Evolutionary conservation across 139 green algal species (phyloP).

Genomic region (Chlamydomonas sphaeroides): DNA sequence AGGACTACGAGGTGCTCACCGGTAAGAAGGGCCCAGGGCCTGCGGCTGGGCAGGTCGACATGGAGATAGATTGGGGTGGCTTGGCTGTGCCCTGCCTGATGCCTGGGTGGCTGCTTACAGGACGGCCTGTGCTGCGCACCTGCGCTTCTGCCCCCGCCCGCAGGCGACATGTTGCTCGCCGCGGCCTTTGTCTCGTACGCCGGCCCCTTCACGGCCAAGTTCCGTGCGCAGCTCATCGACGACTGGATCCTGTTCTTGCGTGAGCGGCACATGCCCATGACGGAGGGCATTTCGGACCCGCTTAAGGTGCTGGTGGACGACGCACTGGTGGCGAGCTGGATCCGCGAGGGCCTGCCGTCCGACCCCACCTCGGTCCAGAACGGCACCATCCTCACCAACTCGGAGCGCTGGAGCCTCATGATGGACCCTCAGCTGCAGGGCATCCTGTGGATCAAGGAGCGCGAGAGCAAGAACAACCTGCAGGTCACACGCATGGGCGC

Average conservation of each 20-base stretch:
- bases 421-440: slow-evolving; percentile 91
- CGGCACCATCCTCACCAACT: slow-evolving; percentile 84
- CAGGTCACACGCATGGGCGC: slow-evolving; percentile 82
- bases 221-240: slow-evolving; percentile 72
- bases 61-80: no score
- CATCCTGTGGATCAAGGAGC: slow-evolving; percentile 90
- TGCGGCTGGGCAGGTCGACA: no score
- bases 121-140: no score
- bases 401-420: slow-evolving; percentile 86
- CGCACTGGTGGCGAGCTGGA: slow-evolving; percentile 78
- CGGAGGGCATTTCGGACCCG: slow-evolving; percentile 75
- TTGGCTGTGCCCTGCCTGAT: no score
- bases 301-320: slow-evolving; percentile 85
- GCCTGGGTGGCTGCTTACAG: no score
- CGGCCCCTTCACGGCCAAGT: slow-evolving; percentile 82
- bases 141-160: not conserved
- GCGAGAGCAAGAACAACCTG: slow-evolving; percentile 84
- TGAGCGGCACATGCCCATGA: slow-evolving; percentile 79
- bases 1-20: slow-evolving; percentile 76
- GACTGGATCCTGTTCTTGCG: slow-evolving; percentile 82
- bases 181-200: slow-evolving; percentile 80
- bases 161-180: slow-evolving; percentile 82
- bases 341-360: slow-evolving; percentile 79
- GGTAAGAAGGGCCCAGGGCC: slow-evolving; percentile 9
- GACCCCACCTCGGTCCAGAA: slow-evolving; percentile 84